phyloP scores from a whole-genome alignment of 495 filamentous ascomycete genomes.

The Amniculicola lignicola region DNA sequence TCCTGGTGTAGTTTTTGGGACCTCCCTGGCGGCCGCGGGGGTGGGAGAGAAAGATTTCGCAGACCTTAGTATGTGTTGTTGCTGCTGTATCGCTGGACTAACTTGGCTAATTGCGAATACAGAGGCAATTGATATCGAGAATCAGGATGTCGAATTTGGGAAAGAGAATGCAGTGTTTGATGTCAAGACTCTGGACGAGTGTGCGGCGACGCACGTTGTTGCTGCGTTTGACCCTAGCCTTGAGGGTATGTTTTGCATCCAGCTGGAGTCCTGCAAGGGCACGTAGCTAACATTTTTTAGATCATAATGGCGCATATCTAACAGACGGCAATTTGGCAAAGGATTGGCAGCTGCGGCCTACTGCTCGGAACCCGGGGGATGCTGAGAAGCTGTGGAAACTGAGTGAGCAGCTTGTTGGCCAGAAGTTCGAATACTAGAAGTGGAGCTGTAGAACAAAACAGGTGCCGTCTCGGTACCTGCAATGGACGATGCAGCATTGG shows the following conservation, averaged over 20 bases:
- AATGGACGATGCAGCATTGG: too few species aligned
- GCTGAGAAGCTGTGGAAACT: slow-evolving; percentile 25
- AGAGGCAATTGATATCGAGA: neutral
- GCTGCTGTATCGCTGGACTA: neutral
- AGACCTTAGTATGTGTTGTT: slow-evolving; percentile 6
- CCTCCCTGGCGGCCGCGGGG: neutral
- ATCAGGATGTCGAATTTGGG: neutral
- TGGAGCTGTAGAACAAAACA: too few species aligned
- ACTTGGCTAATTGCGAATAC: neutral
- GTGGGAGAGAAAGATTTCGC: slow-evolving; percentile 10
- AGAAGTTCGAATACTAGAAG: slow-evolving; percentile 21
- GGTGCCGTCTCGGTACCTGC: too few species aligned
- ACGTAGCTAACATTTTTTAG: neutral
- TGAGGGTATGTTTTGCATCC: slow-evolving; percentile 6
- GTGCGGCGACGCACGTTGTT: slow-evolving; percentile 26
- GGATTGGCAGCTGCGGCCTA: neutral
- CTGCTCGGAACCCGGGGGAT: slow-evolving; percentile 9
- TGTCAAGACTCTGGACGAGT: slow-evolving; percentile 21
- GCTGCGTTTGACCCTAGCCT: slow-evolving; percentile 29
- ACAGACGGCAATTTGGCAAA: slow-evolving; percentile 11
- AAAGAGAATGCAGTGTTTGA: neutral
- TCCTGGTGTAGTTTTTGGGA: slow-evolving; percentile 22
- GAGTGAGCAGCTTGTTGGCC: slow-evolving; percentile 22
- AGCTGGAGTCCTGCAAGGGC: neutral
- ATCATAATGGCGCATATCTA: slow-evolving; percentile 17